Base-by-base conservation (phyloP, 2,329 filamentous ascomycete genomes). In the Dactylellina drechsleri region DNA sequence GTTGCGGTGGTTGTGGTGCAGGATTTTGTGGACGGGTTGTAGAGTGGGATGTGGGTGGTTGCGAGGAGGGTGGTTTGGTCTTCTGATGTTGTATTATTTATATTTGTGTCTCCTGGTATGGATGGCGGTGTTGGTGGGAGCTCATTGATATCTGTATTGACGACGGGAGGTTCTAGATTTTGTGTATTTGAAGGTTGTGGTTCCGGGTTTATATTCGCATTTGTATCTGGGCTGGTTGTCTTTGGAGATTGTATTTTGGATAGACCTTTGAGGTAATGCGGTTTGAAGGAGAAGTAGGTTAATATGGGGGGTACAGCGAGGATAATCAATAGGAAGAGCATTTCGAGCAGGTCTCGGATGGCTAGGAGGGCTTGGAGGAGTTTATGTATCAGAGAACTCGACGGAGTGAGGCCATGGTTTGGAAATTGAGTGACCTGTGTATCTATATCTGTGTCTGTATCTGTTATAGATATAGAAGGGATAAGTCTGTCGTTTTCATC, bases 21-120 rank as follows among this genome's bases (percentile, higher is more conserved):
- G 13, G 43, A 47, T n/a, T 36, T 47, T 1, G 65, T 60, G 23
- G 40, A 5, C 3, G 65, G 65, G 36, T 60, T 40, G 26, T 68
- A 50, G 8, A 61, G 18, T n/a, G 40, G 36, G 5, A 70, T 57
- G 18, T 54, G 36, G 4, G 28, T 53, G 43, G 41, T 57, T 6
- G 47, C 16, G 13, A 43, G 8, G n/a, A 59, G 23, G 2, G 47
- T 41, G 2, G n/a, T n/a, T n/a, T n/a, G 36, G 36, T 45, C 10
- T 26, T 47, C 43, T 47, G 43, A 18, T 18, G 18, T 26, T 18
- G 26, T 16, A 1, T 1, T 12, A 6, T 15, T 6, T 15, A 8
- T 40, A 16, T n/a, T 41, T 56, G 1, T 1, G 6, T 18, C 2
- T 41, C 41, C 53, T 2, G 13, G 10, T 41, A n/a, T 2, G 10